These are phyloP conservation scores for Zymoseptoria brevis DNA, from an alignment of 2,329 filamentous ascomycete species.

Conservation along the genomic window DNA sequence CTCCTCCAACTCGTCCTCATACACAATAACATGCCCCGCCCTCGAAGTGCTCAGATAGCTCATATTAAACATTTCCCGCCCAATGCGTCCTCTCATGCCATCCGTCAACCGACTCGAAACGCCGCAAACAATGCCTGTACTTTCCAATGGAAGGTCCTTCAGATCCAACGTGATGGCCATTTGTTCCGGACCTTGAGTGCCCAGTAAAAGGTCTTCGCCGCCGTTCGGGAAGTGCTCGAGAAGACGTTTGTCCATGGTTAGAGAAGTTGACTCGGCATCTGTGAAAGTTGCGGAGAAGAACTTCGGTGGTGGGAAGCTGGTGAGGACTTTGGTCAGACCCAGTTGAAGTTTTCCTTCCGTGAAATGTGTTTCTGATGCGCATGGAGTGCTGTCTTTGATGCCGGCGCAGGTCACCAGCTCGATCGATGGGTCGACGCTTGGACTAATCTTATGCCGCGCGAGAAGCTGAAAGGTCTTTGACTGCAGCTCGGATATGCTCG, in stretches of 20 bases:
- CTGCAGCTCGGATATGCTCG: constrained; percentile 71
- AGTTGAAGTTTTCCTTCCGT: constrained; percentile 38
- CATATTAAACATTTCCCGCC: constrained; percentile 57
- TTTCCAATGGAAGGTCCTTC: constrained; percentile 70
- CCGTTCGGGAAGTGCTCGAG: constrained; percentile 45
- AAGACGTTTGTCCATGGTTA: constrained; percentile 63
- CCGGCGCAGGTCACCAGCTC: constrained; percentile 78
- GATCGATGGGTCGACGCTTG: constrained; percentile 60
- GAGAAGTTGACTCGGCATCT: constrained; percentile 63
- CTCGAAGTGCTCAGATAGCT: constrained; percentile 84
- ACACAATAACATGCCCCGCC: constrained; percentile 82
- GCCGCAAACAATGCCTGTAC: constrained; percentile 90
- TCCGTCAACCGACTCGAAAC: constrained; percentile 76
- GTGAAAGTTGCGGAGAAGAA: constrained; percentile 70
- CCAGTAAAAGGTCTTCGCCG: constrained; percentile 59
- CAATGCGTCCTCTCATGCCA: constrained; percentile 46
- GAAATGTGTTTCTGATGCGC: constrained; percentile 24
- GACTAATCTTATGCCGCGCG: constrained; percentile 66
- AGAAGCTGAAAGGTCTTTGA: constrained; percentile 74
- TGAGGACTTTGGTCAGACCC: constrained; percentile 42
- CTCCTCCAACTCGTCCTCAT: constrained; percentile 62
- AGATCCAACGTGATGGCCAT: constrained; percentile 87
- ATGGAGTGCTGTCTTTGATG: constrained; percentile 36
- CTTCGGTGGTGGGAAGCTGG: constrained; percentile 46
- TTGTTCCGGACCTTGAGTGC: constrained; percentile 59